Evolutionary conservation across 1,284 basidiomycete species (phyloP), one percentile per base, ranked within the genome.

Genomic region (Tetrapyrgos nigripes): DNA sequence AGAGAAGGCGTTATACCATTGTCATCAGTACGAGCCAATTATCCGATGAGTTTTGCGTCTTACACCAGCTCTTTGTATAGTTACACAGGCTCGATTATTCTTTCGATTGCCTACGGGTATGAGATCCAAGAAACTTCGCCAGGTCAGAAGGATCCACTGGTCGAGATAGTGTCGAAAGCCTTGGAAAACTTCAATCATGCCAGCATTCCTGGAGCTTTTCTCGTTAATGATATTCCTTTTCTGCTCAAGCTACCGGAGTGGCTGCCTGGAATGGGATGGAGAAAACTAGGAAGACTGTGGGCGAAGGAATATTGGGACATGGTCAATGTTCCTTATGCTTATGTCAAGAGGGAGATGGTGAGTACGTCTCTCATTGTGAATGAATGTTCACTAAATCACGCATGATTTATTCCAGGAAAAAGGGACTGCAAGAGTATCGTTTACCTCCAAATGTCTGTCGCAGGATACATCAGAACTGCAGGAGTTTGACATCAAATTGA

Each of bases 181-280:
- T 48, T 69, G 17, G 50, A 62, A 14, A 50, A 62, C 14, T 63
- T 70, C 45, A 58, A 61, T 9, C 28, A 57, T 14, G 53, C 62
- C n/a, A 47, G 48, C 3, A 35, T 19, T 14, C 68, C 70, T 1
- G 71, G 73, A 6, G 62, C 66, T 1, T 75, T 65, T 55, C 45
- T 73, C n/a, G 76, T 76, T 10, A 73, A 77, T 54, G 55, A 66
- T 3, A 52, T 77, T 27, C 76, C 76, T 0, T 64, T 68, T 52
- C 40, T 14, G 58, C 75, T 23, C 62, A 72, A 51, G 21, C 31
- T 77, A 3, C 76, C 76, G 0, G 53, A 61, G 4, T 78, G 76
- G 76, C 62, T 77, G 35, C 76, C 76, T 13, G 74, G 74, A 10
- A 67, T 72, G 1, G 61, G 57, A 1, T 78, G 76, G 63, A 66